phyloP scores from a whole-genome alignment of 108 stramenopile species.

The Schizochytrium sp. region DNA sequence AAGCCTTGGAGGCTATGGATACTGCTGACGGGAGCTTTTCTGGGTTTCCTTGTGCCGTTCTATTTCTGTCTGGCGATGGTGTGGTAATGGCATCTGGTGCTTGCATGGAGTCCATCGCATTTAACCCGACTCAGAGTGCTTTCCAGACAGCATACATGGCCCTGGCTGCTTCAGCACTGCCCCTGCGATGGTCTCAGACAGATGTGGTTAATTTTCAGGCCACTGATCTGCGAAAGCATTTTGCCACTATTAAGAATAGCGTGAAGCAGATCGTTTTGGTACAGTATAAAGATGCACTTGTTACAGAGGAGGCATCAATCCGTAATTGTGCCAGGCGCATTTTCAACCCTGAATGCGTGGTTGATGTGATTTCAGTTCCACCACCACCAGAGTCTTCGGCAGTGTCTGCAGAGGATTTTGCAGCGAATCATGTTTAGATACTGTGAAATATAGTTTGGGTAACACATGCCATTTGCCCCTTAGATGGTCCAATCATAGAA shows the following conservation, averaged over 20 bases:
- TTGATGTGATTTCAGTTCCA: no score
- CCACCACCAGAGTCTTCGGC: no score
- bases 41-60: not conserved
- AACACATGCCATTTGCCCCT: no score
- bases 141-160: constrained; percentile 21
- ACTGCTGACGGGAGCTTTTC: not conserved
- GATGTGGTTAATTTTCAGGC: not conserved
- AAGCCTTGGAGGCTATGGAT: not conserved
- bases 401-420: no score
- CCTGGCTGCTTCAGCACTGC: not conserved
- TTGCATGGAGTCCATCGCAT: constrained; percentile 34
- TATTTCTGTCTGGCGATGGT: constrained; percentile 8
- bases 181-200: not conserved
- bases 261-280: constrained; percentile 33
- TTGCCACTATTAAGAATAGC: not conserved
- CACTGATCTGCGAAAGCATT: not conserved
- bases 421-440: no score
- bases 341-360: no score
- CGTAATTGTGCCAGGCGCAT: no score
- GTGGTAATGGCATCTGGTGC: not conserved
- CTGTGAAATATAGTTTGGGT: no score
- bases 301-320: not conserved
- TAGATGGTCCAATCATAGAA: no score
- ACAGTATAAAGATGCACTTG: constrained; percentile 14
- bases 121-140: not conserved